Conservation (phyloP, 805 yeast species). For the Monosporozyma siamensis region DNA sequence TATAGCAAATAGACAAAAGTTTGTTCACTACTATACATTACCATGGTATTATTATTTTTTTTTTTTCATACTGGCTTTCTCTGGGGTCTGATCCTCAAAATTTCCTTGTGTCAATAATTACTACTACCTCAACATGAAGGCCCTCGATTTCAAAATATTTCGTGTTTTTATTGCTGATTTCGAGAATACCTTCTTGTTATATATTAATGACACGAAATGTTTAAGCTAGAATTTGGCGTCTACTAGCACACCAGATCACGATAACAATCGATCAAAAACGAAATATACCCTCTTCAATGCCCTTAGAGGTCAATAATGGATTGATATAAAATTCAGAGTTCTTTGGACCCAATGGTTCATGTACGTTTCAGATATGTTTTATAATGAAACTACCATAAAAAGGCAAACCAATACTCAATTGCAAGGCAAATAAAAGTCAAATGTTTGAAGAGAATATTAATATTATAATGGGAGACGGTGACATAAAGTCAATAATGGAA, state of each 20-base stretch:
- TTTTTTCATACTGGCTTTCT: too few species aligned
- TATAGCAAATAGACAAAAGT: too few species aligned
- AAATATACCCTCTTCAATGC: too few species aligned
- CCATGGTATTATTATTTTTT: too few species aligned
- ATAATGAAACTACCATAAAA: background rate
- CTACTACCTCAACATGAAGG: too few species aligned
- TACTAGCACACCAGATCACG: background rate
- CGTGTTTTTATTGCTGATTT: background rate
- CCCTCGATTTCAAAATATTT: background rate
- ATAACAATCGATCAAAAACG: too few species aligned
- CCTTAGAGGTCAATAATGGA: too few species aligned
- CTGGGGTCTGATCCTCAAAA: too few species aligned
- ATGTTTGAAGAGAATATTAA: slow-evolving; percentile 33
- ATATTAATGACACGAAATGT: background rate
- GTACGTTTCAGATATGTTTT: background rate
- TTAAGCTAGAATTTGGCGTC: background rate
- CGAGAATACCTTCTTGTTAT: background rate
- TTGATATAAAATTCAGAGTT: too few species aligned
- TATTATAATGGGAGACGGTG: slow-evolving; percentile 38
- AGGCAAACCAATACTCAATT: background rate
- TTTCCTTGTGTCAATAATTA: too few species aligned
- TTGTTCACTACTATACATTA: too few species aligned
- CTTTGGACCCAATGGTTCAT: background rate
- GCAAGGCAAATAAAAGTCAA: background rate
- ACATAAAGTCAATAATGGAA: slow-evolving; percentile 28